phyloP scores from a whole-genome alignment of 2,329 filamentous ascomycete genomes.

The Aspergillus texensis region DNA sequence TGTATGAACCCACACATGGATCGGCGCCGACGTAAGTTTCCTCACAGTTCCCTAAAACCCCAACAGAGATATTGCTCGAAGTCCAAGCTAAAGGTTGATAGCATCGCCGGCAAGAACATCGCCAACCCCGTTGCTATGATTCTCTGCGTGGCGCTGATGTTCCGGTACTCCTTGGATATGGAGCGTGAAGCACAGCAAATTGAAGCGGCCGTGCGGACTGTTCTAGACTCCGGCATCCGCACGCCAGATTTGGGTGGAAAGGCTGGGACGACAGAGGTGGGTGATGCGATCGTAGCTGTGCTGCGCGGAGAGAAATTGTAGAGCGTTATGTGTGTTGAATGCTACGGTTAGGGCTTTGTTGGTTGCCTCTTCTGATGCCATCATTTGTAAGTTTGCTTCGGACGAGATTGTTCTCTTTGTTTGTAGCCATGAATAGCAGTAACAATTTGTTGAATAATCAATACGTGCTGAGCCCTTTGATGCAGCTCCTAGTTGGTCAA shows the following conservation, averaged over 20 bases:
- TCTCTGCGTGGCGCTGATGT: conserved; percentile 88
- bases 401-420: background rate
- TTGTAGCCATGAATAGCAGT: background rate
- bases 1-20: conserved; percentile 91
- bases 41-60: background rate
- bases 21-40: conserved; percentile 41
- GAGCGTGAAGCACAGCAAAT: conserved; percentile 73
- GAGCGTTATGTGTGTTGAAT: background rate
- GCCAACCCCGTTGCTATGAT: conserved; percentile 89
- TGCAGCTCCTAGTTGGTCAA: background rate
- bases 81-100: conserved; percentile 34
- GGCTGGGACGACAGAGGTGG: conserved; percentile 69
- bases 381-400: background rate
- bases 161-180: conserved; percentile 82
- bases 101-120: conserved; percentile 83
- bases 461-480: background rate
- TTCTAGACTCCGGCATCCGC: conserved; percentile 73
- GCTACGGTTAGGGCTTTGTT: background rate
- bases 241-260: conserved; percentile 81
- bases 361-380: background rate
- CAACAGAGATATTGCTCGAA: background rate
- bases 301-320: conserved; percentile 52
- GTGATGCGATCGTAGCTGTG: conserved; percentile 74
- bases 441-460: background rate
- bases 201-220: conserved; percentile 75